Evolutionary conservation across 345 rosid genomes (phyloP).

Genomic region (Geranium rotundifolium): DNA sequence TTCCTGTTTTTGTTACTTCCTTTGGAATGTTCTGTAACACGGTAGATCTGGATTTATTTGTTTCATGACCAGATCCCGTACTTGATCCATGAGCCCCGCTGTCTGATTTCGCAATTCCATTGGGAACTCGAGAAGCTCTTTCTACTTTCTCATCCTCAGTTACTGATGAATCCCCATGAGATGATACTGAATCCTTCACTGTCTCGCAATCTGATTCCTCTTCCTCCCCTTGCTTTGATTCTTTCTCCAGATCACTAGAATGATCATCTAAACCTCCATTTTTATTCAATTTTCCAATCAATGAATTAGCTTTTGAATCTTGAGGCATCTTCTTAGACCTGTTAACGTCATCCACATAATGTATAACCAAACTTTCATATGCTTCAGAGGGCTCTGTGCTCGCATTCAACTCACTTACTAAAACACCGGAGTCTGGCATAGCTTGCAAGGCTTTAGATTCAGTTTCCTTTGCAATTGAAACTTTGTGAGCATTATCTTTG

Average conservation of each 20-base stretch:
- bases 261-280: slow-evolving; percentile 24
- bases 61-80: slow-evolving; percentile 17
- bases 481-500: slow-evolving; percentile 34
- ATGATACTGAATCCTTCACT: slow-evolving; percentile 40
- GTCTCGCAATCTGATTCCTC: slow-evolving; percentile 50
- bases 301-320: slow-evolving; percentile 14
- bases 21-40: slow-evolving; percentile 15
- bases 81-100: slow-evolving; percentile 14
- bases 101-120: slow-evolving; percentile 13
- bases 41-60: slow-evolving; percentile 14
- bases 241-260: slow-evolving; percentile 35
- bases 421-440: slow-evolving; percentile 23
- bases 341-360: slow-evolving; percentile 55
- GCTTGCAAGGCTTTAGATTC: slow-evolving; percentile 32
- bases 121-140: slow-evolving; percentile 24
- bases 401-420: slow-evolving; percentile 46
- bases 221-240: slow-evolving; percentile 27
- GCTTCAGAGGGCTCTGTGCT: slow-evolving; percentile 41
- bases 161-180: slow-evolving; percentile 31
- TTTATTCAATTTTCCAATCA: slow-evolving; percentile 3
- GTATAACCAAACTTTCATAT: slow-evolving; percentile 44
- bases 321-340: slow-evolving; percentile 26
- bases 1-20: slow-evolving; percentile 20
- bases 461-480: slow-evolving; percentile 27
- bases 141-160: slow-evolving; percentile 45